Base-by-base conservation (phyloP, 257 asterid species). In the Solanum clarkiae region DNA sequence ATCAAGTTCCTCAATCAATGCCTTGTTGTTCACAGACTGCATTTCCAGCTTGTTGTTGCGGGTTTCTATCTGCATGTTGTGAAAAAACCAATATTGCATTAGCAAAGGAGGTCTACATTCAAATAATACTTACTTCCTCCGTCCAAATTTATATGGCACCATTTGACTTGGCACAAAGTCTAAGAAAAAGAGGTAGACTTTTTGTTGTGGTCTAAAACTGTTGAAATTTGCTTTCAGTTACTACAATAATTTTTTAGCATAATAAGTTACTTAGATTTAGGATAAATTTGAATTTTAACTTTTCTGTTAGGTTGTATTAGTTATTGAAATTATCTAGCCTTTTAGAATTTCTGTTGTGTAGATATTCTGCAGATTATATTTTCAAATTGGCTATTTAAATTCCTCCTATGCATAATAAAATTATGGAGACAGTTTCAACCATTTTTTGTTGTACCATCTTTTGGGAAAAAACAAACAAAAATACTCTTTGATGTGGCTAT, bases 21-120 rank as follows among this genome's bases (percentile, higher is more conserved):
- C 84, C 90, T 92, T 94, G 91, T 97, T 97, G 92, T 97, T 97
- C 82, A 92, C 92, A 36, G 99, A 94, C 88, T 95, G 98, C 98
- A 94, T 91, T 92, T 97, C 99, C 90, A 97, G 94, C 92, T 94
- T 97, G 92, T 97, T 97, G 89, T 97, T 97, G 54, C 98, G 94
- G 24, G 88, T 89, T 91, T 97, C 99, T 86, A 97, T 97, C 99
- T 97, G 98, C 92, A 86, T 45, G 86, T 59, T 69, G 56, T 74
- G 86, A 85, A 83, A 87, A 72, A 59, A 88, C 55, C 24, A 45
- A 11, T 9, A 85, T 54, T 49, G 79, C 69, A 84, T 86, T 81
- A 84, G 88, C 82, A 86, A 84, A 84, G 54, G 81, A 51, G 36
- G 63, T 68, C 54, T 6, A 83, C 57, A 66, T 53, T 53, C 81